Conservation (phyloP, 768 basidiomycete species). For the Lactarius quietus region DNA sequence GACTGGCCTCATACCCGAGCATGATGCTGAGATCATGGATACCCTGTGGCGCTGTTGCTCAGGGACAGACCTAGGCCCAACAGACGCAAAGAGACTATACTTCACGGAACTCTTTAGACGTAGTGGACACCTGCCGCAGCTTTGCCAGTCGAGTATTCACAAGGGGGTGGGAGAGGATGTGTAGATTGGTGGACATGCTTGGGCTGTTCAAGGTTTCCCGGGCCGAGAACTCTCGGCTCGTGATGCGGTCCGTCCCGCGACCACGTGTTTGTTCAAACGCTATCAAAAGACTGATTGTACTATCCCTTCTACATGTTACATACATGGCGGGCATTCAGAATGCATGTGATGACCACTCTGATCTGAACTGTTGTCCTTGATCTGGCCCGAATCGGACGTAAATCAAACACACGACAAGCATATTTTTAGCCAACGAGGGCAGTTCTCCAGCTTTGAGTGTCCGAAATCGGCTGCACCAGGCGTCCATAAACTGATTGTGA, state of each 20-base stretch:
- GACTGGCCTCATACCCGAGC: slow-evolving; percentile 80
- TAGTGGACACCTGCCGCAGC: slow-evolving; percentile 22
- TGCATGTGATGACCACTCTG: neutral
- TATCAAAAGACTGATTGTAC: too few species aligned
- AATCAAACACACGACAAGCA: neutral
- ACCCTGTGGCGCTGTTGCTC: slow-evolving; percentile 42
- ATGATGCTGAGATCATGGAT: slow-evolving; percentile 72
- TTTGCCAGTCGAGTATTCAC: slow-evolving; percentile 25
- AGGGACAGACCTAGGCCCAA: neutral
- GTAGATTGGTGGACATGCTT: slow-evolving; percentile 18
- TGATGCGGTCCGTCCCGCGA: too few species aligned
- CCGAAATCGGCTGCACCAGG: neutral
- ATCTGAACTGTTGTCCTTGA: neutral
- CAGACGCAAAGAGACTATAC: slow-evolving; percentile 4
- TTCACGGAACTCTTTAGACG: slow-evolving; percentile 27
- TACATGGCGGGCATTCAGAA: neutral
- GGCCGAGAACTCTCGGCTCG: neutral
- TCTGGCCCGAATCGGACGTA: neutral
- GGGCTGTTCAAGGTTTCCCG: neutral
- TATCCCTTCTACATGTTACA: neutral
- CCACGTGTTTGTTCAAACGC: too few species aligned
- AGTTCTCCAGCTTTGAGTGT: neutral
- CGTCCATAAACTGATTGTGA: neutral
- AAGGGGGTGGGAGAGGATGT: slow-evolving; percentile 25
- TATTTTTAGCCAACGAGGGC: neutral